Evolutionary conservation across 192 early-diverging fungal species (phyloP).

Genomic region (Linnemannia hyalina): DNA sequence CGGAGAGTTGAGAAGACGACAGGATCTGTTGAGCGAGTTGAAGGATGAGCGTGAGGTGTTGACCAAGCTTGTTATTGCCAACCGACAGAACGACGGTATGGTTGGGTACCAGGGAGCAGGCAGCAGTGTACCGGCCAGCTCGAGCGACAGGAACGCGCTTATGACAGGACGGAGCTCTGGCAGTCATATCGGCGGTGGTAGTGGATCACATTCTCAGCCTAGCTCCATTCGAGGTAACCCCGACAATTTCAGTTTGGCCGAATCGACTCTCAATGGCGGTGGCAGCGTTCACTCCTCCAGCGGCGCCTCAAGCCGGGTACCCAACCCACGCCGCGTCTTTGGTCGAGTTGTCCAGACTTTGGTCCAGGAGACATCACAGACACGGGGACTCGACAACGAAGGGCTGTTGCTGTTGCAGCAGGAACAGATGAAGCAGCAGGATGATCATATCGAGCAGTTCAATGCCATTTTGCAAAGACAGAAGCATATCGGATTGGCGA

Average conservation of each 20-base stretch:
- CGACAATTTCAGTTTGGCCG: constrained; percentile 17
- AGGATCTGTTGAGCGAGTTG: constrained; percentile 80
- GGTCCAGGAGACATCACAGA: constrained; percentile 84
- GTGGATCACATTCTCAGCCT: constrained; percentile 23
- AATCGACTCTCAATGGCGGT: constrained; percentile 20
- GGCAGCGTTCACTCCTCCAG: constrained; percentile 14
- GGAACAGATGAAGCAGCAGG: constrained; percentile 86
- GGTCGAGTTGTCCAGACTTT: constrained; percentile 67
- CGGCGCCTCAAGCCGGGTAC: neutral
- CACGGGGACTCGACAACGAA: constrained; percentile 80
- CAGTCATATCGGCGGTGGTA: neutral
- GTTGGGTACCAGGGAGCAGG: constrained; percentile 52
- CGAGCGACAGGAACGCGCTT: constrained; percentile 61
- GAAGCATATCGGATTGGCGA: constrained; percentile 87
- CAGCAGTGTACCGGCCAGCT: constrained; percentile 50
- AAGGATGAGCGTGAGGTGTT: constrained; percentile 79
- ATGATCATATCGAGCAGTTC: constrained; percentile 81
- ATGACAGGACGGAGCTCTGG: constrained; percentile 33
- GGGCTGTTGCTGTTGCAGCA: constrained; percentile 83
- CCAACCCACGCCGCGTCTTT: constrained; percentile 71
- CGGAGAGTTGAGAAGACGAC: constrained; percentile 81
- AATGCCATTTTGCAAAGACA: constrained; percentile 84
- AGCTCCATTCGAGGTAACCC: constrained; percentile 27
- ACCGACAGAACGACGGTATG: constrained; percentile 61
- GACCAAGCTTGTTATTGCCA: constrained; percentile 68